phyloP scores from a whole-genome alignment of 2,329 filamentous ascomycete species.

The Xylariaceae sp. region DNA sequence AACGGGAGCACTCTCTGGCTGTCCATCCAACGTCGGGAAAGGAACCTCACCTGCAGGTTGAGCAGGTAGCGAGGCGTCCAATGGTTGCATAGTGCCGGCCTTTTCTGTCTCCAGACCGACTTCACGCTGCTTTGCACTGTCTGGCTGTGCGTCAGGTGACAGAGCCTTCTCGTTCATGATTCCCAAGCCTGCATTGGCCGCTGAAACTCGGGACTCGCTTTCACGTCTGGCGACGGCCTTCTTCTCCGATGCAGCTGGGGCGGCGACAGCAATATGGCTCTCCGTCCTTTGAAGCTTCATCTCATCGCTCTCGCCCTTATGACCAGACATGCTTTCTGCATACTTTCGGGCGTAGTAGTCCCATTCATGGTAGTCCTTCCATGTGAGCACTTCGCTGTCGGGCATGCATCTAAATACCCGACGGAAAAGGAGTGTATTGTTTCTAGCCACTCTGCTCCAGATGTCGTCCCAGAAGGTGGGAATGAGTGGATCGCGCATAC shows the following conservation, averaged over 20 bases:
- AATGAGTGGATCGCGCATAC: constrained; percentile 86
- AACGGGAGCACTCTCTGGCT: constrained; percentile 23
- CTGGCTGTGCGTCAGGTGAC: constrained; percentile 13
- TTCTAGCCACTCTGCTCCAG: constrained; percentile 81
- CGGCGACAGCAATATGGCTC: constrained; percentile 21
- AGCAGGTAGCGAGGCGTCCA: constrained; percentile 39
- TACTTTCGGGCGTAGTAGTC: constrained; percentile 73
- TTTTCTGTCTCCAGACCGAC: constrained; percentile 22
- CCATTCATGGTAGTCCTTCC: constrained; percentile 89
- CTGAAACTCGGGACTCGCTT: constrained; percentile 18
- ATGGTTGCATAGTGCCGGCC: constrained; percentile 17
- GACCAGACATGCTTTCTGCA: constrained; percentile 57
- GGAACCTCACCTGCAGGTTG: constrained; percentile 40
- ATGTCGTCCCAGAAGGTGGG: constrained; percentile 78
- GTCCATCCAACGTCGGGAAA: constrained; percentile 45
- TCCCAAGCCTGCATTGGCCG: constrained; percentile 15
- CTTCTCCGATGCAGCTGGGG: constrained; percentile 25
- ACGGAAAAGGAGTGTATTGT: constrained; percentile 93
- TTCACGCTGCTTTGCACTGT: constrained; percentile 18
- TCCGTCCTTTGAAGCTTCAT: constrained; percentile 35
- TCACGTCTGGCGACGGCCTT: constrained; percentile 18
- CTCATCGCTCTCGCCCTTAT: constrained; percentile 51
- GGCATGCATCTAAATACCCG: constrained; percentile 96
- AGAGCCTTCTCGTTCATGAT: constrained; percentile 24
- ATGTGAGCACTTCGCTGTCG: constrained; percentile 87